Base-by-base conservation (phyloP, 768 basidiomycete species). In the Trametes villosa region DNA sequence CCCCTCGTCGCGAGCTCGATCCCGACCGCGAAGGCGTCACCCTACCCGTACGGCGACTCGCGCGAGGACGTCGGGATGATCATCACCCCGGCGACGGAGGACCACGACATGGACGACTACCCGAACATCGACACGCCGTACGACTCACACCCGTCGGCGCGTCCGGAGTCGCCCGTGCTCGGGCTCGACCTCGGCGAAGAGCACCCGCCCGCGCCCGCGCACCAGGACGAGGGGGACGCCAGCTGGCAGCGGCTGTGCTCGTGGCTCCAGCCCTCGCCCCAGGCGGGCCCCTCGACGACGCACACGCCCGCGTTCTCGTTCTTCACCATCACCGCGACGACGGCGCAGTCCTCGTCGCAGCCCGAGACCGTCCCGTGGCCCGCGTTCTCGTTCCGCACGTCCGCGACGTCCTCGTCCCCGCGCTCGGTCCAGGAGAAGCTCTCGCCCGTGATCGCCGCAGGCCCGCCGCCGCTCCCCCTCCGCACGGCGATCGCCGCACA, bases 91-190 rank as follows among this genome's bases (percentile, higher is more conserved):
- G 53, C 59, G 3, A 67, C 65, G 4, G 68, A 62, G 42, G 61
- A 65, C 53, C 62, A 70, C 49, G 62, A 51, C 46, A 69, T 68
- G 66, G 67, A 70, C 36, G 57, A 58, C 36, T 68, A 68, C 55
- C 63, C 68, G 18, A 61, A 47, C 18, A 69, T 63, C 57, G 61
- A 67, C 26, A 65, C 53, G 9, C 38, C 56, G 42, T 60, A 65
- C 59, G 58, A 65, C 45, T 40, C 59, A n/a, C 41, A 50, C 24
- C 49, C 65, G 15, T 57, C 67, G 12, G 63, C 68, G 17, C 65
- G 71, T 9, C 61, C 67, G 13, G 71, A 72, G 45, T 72, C 71
- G 0, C 69, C 69, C 2, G 62, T 64, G 15, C 67, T 72, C 4
- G 71, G 71, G 9, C 61, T 70, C 13, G 59, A 65, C 41, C 42